Conservation (phyloP, 148 eudicot species). For the Nepenthes gracilis region DNA sequence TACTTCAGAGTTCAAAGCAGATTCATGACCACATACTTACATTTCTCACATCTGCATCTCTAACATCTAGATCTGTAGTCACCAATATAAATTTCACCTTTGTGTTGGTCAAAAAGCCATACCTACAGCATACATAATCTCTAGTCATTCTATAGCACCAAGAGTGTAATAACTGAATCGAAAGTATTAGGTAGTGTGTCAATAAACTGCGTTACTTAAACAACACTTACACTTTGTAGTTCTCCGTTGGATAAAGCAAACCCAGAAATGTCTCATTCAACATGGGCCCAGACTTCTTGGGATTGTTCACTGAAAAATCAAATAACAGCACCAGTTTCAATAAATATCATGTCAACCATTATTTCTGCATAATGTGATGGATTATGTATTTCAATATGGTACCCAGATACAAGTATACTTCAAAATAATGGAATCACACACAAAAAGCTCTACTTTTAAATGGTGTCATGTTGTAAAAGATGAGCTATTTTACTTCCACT, state of each 20-base stretch:
- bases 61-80: slow-evolving; percentile 82
- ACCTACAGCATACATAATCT: slow-evolving; percentile 31
- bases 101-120: slow-evolving; percentile 92
- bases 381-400: too few species aligned
- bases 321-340: slow-evolving; percentile 1
- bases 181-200: too few species aligned
- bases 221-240: slow-evolving; percentile 86
- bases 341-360: too few species aligned
- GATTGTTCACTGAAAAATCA: slow-evolving; percentile 70
- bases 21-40: slow-evolving; percentile 31
- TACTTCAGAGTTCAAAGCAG: background rate
- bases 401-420: too few species aligned
- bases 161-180: too few species aligned
- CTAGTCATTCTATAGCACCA: too few species aligned
- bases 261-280: slow-evolving; percentile 94
- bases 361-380: too few species aligned
- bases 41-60: slow-evolving; percentile 93
- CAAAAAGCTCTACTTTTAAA: too few species aligned
- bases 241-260: slow-evolving; percentile 83
- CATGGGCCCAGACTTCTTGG: slow-evolving; percentile 87
- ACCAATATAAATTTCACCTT: slow-evolving; percentile 95
- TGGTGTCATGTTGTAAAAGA: too few species aligned
- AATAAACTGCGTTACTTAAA: background rate
- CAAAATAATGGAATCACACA: too few species aligned
- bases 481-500: too few species aligned